A percentile compares a stretch with the other conserved stretches of the same genome.
phyloP scores from a whole-genome alignment of 371 early-diverging fungal genomes.

The Mucor mucedo region DNA sequence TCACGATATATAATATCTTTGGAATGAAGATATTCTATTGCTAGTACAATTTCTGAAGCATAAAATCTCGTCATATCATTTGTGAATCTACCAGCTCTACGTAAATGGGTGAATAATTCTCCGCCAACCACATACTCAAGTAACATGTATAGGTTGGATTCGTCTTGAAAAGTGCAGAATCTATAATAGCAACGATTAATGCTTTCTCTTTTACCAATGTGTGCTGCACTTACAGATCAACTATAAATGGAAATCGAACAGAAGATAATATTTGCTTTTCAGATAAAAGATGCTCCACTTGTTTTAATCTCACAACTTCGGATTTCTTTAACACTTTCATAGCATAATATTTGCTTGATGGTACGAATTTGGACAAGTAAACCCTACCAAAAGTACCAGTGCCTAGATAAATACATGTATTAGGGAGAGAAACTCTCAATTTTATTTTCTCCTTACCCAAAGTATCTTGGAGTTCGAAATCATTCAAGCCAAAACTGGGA shows the following conservation, averaged over 20 bases:
- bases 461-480: slow-evolving; percentile 54
- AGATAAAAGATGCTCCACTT: slow-evolving; percentile 51
- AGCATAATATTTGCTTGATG: slow-evolving; percentile 82
- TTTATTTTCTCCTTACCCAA: slow-evolving; percentile 28
- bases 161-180: slow-evolving; percentile 81
- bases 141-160: slow-evolving; percentile 80
- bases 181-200: slow-evolving; percentile 16
- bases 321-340: slow-evolving; percentile 95
- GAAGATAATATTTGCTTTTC: slow-evolving; percentile 39
- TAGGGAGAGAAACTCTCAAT: not conserved
- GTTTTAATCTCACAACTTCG: slow-evolving; percentile 91
- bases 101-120: slow-evolving; percentile 88
- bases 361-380: slow-evolving; percentile 74
- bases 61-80: slow-evolving; percentile 80
- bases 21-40: slow-evolving; percentile 81
- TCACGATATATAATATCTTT: slow-evolving; percentile 87
- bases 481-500: slow-evolving; percentile 47
- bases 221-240: slow-evolving; percentile 32
- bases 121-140: slow-evolving; percentile 92
- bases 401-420: slow-evolving; percentile 54
- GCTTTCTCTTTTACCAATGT: not conserved
- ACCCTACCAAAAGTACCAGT: slow-evolving; percentile 97
- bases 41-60: slow-evolving; percentile 64
- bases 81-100: slow-evolving; percentile 80
- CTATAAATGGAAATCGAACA: slow-evolving; percentile 44